Evolutionary conservation across 495 filamentous ascomycete species (phyloP), one percentile per base, ranked within the genome.

Genomic region (Aspergillus kassunensis): DNA sequence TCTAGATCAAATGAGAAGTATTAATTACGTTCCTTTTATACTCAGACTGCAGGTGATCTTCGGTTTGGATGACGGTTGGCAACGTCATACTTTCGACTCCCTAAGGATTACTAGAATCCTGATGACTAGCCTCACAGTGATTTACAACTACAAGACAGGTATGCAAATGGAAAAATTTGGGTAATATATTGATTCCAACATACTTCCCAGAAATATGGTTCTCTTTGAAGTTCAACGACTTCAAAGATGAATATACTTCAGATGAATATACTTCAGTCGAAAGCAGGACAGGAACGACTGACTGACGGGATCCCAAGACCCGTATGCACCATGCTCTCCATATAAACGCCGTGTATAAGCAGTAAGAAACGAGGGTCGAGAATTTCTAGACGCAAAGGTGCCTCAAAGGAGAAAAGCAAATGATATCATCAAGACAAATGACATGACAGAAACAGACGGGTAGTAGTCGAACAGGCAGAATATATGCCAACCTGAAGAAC

Each of bases 401-500:
- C 19, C 42, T 13, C 18, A 18, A 12, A 8, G 18, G 20, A 10
- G 1, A 15, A 11, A 45, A 58, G 20, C 21, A 50, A 51, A 36
- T 46, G 40, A 53, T 47, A 43, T 44, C 54, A 61, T 55, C 29
- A 39, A 54, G 27, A 42, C 27, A 36, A 47, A 53, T 37, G 24
- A 8, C 23, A 53, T 37, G 24, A 8, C 23, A 40, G 31, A 37
- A 40, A 49, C 31, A 41, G 12, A 25, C 47, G 49, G 30, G 31
- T 34, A 49, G 27, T 44, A 25, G 16, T 37, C 21, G 15, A 35
- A 41, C 34, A 51, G 24, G 39, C 42, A 33, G 34, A 11, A 58
- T 52, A 58, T 19, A 46, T 46, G 43, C 43, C 43, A 45, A 44
- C 37, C 50, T 29, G 27, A 47, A 52, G 18, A 42, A 15, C 13